phyloP scores from a whole-genome alignment of 371 early-diverging fungal species.

The Mucor velutinosus region DNA sequence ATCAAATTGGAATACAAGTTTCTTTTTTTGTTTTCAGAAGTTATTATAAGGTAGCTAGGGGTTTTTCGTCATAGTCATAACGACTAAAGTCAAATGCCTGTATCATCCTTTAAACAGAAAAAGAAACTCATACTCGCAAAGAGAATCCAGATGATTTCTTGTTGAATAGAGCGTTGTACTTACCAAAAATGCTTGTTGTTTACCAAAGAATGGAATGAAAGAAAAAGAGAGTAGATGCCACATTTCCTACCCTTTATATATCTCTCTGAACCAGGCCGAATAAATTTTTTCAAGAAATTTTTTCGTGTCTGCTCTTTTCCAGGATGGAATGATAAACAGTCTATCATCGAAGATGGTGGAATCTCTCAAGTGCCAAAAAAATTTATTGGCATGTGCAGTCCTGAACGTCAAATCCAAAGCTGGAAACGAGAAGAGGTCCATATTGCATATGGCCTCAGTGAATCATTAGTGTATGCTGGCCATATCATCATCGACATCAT shows the following conservation, averaged over 20 bases:
- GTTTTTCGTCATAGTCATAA: slow-evolving; percentile 46
- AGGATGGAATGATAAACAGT: not conserved
- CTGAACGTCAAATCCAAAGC: not conserved
- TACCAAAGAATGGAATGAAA: not conserved
- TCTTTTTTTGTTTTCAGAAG: slow-evolving; percentile 29
- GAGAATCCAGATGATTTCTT: not conserved
- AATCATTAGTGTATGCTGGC: too few relatives aligned
- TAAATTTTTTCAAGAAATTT: slow-evolving; percentile 2
- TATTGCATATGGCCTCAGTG: too few relatives aligned
- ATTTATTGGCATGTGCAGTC: not conserved
- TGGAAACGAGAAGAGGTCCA: too few relatives aligned
- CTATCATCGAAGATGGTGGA: not conserved
- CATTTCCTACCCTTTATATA: not conserved
- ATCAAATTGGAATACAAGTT: not conserved
- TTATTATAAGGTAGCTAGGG: slow-evolving; percentile 44
- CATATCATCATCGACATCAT: too few relatives aligned
- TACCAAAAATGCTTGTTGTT: not conserved
- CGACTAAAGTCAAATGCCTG: slow-evolving; percentile 57
- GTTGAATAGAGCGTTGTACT: not conserved
- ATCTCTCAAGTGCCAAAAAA: not conserved
- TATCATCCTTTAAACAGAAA: slow-evolving; percentile 37
- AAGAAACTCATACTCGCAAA: slow-evolving; percentile 7
- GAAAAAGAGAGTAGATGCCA: not conserved
- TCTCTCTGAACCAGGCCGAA: not conserved
- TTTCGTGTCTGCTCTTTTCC: not conserved